Percentiles rank a stretch among this genome's conserved stretches.
Conservation (phyloP, 441 rosid genomes). For the Syzygium syzygioides region DNA sequence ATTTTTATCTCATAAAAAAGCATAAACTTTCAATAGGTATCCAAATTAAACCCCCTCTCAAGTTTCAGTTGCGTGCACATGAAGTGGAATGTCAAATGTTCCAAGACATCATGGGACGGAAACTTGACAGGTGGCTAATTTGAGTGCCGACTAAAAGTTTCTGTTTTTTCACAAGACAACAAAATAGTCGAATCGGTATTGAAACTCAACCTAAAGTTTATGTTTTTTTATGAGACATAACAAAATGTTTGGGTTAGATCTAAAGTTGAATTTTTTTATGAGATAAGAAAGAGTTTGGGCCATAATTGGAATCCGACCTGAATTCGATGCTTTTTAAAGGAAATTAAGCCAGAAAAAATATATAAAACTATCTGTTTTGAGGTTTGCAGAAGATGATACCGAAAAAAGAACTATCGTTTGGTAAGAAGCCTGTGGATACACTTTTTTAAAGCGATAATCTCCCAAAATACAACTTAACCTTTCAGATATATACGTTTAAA, state of each 20-base stretch:
- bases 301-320: background rate
- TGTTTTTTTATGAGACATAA: background rate
- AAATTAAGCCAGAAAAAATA: background rate
- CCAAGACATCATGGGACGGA: background rate
- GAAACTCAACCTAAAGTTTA: fast-evolving
- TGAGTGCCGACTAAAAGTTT: background rate
- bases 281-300: background rate
- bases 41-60: background rate
- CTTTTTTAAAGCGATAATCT: background rate
- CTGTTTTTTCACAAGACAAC: background rate
- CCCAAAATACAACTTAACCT: background rate
- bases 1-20: background rate
- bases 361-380: background rate
- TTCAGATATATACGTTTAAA: background rate
- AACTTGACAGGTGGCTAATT: background rate
- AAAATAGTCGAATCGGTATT: fast-evolving
- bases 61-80: background rate
- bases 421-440: background rate
- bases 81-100: background rate
- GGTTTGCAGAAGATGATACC: background rate
- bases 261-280: background rate
- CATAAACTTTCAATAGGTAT: background rate
- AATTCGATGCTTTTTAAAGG: background rate
- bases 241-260: too few relatives aligned
- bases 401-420: background rate